Evolutionary conservation across 2,329 filamentous ascomycete genomes (phyloP), one percentile per base, ranked within the genome.

Genomic region (Fusarium tjaetaba): DNA sequence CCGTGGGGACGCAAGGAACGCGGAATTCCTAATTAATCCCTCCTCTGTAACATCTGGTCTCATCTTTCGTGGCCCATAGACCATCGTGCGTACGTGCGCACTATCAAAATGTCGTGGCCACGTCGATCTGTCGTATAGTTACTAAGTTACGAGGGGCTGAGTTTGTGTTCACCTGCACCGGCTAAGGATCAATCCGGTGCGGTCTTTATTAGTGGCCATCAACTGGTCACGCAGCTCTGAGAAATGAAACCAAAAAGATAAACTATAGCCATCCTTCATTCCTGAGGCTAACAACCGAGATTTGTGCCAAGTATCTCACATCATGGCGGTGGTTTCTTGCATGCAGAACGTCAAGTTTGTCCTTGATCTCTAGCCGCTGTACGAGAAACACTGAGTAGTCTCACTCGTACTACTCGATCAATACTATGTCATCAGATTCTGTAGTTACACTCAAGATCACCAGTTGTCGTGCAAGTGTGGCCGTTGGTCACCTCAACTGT

Each of bases 1-100:
- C 69, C 62, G 62, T 53, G 68, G 70, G 49, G 68, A 64, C 51
- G 67, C 68, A 71, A 67, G 68, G 61, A 71, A 70, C 46, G 58
- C 55, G 42, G 41, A 43, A 32, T 49, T 48, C 32, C 56, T 59
- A 38, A 51, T 46, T 28, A 16, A 36, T 32, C 34, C 41, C 34
- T 53, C 28, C 26, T 65, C 39, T 36, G 56, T 62, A 65, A 30
- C 49, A 38, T 63, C 63, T 58, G 34, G 65, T 69, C 67, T 70
- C 59, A 70, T 70, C 45, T 60, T 59, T 28, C 38, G 57, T 67
- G 58, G 39, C n/a, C 64, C 14, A 45, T 61, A n/a, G 26, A 18
- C 20, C 30, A 45, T 65, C 58, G 42, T 38, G 43, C 57, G 46
- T 41, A 32, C 63, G 48, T 48, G 30, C 48, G 30, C 28, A 58